These are phyloP conservation scores for Aspergillus sojae DNA, from an alignment of 2,329 filamentous ascomycete species.

Conservation along the genomic window DNA sequence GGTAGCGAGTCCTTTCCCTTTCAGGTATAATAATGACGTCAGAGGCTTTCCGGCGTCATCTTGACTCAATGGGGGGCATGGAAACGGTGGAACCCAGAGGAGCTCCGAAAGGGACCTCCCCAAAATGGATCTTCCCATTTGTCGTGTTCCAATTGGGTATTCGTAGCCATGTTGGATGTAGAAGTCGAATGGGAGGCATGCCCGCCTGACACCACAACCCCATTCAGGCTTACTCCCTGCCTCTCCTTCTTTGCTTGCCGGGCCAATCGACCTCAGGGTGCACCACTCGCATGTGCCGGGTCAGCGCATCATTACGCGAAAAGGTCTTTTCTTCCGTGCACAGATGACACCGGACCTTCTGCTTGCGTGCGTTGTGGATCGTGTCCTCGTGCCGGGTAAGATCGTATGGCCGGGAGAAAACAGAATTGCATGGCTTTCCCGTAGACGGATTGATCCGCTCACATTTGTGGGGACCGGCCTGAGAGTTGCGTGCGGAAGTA, in stretches of 20 bases:
- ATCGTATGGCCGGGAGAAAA: slow-evolving; percentile 96
- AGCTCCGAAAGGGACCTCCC: background rate
- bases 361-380: slow-evolving; percentile 91
- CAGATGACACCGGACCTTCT: slow-evolving; percentile 89
- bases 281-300: slow-evolving; percentile 90
- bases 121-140: slow-evolving; percentile 13
- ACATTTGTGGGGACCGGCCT: slow-evolving; percentile 91
- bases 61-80: slow-evolving; percentile 16
- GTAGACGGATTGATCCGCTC: slow-evolving; percentile 93
- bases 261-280: slow-evolving; percentile 85
- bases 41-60: slow-evolving; percentile 23
- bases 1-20: slow-evolving; percentile 20
- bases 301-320: slow-evolving; percentile 90
- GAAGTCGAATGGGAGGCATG: slow-evolving; percentile 6
- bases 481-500: slow-evolving; percentile 69
- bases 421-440: slow-evolving; percentile 88
- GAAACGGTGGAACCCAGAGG: background rate
- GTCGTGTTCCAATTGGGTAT: slow-evolving; percentile 6
- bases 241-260: slow-evolving; percentile 59
- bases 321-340: slow-evolving; percentile 98
- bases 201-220: slow-evolving; percentile 3
- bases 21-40: slow-evolving; percentile 26
- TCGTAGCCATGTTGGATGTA: background rate
- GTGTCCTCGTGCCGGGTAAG: slow-evolving; percentile 95
- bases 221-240: slow-evolving; percentile 33